Evolutionary conservation across 441 rosid genomes (phyloP).

Genomic region (Populus hybrid): DNA sequence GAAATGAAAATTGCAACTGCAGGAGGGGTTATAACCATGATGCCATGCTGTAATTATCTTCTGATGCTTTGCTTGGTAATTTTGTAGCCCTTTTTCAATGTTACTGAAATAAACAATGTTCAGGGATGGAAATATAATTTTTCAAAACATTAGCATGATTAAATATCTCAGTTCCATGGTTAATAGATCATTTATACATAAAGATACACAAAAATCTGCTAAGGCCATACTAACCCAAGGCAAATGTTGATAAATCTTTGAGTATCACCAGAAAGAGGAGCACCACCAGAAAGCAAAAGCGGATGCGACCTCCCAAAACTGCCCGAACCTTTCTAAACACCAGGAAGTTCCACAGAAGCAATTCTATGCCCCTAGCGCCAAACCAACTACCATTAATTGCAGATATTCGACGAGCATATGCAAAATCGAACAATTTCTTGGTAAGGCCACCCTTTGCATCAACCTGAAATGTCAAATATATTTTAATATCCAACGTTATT

Average conservation of each 20-base stretch:
- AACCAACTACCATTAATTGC: conserved; percentile 93
- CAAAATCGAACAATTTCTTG: conserved; percentile 81
- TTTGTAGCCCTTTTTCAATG: neutral
- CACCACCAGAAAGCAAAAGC: conserved; percentile 99
- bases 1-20: neutral
- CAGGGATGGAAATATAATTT: neutral
- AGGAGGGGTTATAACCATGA: neutral
- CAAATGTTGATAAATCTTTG: conserved; percentile 99
- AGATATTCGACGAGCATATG: conserved; percentile 83
- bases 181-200: neutral
- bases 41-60: neutral
- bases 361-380: conserved; percentile 96
- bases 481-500: neutral
- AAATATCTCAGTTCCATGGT: neutral
- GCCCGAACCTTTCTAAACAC: conserved; percentile 87
- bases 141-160: conserved; percentile 3
- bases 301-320: conserved; percentile 81
- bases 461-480: conserved; percentile 42
- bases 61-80: neutral
- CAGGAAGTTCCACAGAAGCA: conserved; percentile 76
- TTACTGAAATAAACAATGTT: neutral
- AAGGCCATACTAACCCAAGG: conserved; percentile 66
- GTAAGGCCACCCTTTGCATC: conserved; percentile 82
- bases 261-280: conserved; percentile 95
- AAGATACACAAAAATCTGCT: conserved; percentile 18